Conservation (phyloP, 352 stramenopile species). For the Pythium insidiosum region DNA sequence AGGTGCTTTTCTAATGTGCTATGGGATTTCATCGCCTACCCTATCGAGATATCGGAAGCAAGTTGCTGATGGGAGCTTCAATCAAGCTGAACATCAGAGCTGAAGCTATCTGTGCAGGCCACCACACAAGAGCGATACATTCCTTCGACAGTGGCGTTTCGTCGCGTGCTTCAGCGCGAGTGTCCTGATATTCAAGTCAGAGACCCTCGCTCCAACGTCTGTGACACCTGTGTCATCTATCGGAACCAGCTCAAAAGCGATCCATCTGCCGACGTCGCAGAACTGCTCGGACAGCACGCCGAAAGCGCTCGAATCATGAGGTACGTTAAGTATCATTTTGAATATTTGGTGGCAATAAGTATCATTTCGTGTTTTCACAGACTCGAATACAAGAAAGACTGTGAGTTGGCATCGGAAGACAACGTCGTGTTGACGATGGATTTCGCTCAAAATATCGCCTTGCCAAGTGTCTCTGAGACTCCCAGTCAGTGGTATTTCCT, state of each 20-base stretch:
- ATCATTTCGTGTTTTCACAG: neutral
- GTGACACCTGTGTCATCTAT: neutral
- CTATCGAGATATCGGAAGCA: too few species aligned
- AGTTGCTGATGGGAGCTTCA: too few species aligned
- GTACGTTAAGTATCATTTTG: conserved; percentile 1
- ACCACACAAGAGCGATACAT: neutral
- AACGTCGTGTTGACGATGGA: neutral
- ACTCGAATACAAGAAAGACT: neutral
- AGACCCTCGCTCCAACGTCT: neutral
- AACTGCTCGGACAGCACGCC: neutral
- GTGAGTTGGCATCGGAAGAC: neutral
- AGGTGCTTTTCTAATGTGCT: too few species aligned
- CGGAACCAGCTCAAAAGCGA: neutral
- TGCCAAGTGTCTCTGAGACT: neutral
- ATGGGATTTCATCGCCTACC: too few species aligned
- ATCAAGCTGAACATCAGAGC: too few species aligned
- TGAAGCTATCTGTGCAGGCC: neutral
- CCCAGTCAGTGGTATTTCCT: conserved; percentile 2
- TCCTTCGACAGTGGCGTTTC: neutral
- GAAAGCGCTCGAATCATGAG: neutral
- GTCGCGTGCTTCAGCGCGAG: neutral
- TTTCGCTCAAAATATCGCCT: too few species aligned
- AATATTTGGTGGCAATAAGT: neutral
- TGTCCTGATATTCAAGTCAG: conserved; percentile 1
- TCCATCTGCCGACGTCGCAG: neutral